These are phyloP conservation scores for Aspergillus japonicus DNA, from an alignment of 2,329 filamentous ascomycete species.

Conservation along the genomic window DNA sequence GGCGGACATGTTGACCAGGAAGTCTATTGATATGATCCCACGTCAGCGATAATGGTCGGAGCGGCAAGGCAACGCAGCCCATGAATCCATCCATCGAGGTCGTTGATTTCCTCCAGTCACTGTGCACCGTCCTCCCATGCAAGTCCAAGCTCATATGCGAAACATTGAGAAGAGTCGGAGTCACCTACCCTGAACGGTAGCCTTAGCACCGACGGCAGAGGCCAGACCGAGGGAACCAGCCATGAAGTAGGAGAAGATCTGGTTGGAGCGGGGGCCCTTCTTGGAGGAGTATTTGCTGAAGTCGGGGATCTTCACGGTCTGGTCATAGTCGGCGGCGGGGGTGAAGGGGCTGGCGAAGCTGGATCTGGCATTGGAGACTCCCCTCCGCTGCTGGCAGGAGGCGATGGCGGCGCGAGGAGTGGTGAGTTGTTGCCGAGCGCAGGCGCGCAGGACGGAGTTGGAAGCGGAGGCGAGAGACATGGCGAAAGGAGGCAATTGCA, in stretches of 20 bases:
- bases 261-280: conserved; percentile 67
- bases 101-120: not conserved
- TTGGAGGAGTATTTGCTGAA: conserved; percentile 84
- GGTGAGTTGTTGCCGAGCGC: conserved; percentile 48
- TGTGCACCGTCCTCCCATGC: conserved; percentile 2
- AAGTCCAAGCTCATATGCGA: not conserved
- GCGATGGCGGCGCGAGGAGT: conserved; percentile 42
- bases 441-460: conserved; percentile 65
- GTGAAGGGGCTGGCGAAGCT: conserved; percentile 58
- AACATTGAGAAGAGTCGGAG: conserved; percentile 11
- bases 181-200: conserved; percentile 88
- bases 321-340: conserved; percentile 40
- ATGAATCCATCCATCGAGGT: conserved; percentile 1
- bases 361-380: conserved; percentile 40
- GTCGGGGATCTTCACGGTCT: conserved; percentile 74
- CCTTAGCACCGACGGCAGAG: conserved; percentile 91
- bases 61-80: conserved; percentile 3
- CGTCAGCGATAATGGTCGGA: conserved; percentile 23
- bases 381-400: conserved; percentile 44
- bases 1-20: conserved; percentile 99
- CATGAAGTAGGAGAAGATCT: conserved; percentile 97
- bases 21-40: conserved; percentile 63
- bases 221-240: conserved; percentile 92
- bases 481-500: conserved; percentile 35
- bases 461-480: conserved; percentile 63